Conservation (phyloP, 495 filamentous ascomycete genomes). For the Thermothielavioides terrestris region DNA sequence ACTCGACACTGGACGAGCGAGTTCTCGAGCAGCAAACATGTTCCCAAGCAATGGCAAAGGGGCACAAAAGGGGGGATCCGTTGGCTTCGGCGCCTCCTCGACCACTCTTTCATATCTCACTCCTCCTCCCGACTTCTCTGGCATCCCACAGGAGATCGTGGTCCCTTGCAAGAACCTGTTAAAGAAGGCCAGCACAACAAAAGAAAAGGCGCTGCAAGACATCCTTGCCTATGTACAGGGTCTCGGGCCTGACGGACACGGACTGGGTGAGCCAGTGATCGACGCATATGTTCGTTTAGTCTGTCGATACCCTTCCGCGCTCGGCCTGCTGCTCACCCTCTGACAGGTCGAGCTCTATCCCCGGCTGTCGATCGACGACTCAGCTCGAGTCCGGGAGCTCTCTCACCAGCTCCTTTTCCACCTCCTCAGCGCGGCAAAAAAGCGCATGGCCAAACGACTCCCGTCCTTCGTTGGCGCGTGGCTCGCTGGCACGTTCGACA, state of each 20-base stretch:
- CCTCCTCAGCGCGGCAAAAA: conserved; percentile 62
- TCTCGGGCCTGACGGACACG: conserved; percentile 40
- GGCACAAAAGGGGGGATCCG: conserved; percentile 8
- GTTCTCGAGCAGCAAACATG: neutral
- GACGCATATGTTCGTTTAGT: conserved; percentile 77
- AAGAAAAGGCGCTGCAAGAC: conserved; percentile 87
- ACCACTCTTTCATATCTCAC: conserved; percentile 70
- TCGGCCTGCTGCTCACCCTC: conserved; percentile 4
- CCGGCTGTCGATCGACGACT: conserved; percentile 76
- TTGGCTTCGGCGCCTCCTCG: conserved; percentile 33
- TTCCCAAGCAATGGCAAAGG: neutral
- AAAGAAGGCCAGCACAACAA: conserved; percentile 90
- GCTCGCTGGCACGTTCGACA: conserved; percentile 82
- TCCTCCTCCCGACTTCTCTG: conserved; percentile 73
- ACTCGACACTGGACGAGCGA: neutral
- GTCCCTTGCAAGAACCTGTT: conserved; percentile 85
- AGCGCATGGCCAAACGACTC: conserved; percentile 69
- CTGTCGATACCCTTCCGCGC: neutral
- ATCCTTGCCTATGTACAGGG: conserved; percentile 53
- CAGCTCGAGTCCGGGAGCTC: conserved; percentile 77
- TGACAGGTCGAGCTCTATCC: conserved; percentile 75
- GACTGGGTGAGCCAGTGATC: conserved; percentile 65
- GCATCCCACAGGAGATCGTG: conserved; percentile 68
- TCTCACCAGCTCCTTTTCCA: conserved; percentile 67
- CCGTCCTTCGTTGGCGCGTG: conserved; percentile 72